A percentile compares a stretch with the other conserved stretches of the same genome.
phyloP scores from a whole-genome alignment of 352 stramenopile genomes.

The Pythium volutum region DNA sequence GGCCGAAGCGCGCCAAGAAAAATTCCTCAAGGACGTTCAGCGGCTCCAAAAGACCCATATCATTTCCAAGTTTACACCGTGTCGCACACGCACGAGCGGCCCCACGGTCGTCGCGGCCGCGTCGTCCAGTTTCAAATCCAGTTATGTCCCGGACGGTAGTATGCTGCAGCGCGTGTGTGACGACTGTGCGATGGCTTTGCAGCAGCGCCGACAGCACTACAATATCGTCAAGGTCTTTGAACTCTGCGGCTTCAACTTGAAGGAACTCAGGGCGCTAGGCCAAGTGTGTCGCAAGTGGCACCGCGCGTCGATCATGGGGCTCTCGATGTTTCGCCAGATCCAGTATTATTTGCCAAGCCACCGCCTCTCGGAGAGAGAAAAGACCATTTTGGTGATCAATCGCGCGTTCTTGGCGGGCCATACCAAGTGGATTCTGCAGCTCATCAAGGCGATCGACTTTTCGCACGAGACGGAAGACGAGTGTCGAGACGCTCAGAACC shows the following conservation, averaged over 20 bases:
- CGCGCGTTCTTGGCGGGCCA: constrained; percentile 71
- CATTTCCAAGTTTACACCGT: constrained; percentile 77
- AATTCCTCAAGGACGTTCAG: constrained; percentile 74
- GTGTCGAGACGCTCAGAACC: constrained; percentile 21
- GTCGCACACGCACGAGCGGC: constrained; percentile 31
- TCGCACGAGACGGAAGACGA: constrained; percentile 52
- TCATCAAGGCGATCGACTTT: constrained; percentile 83
- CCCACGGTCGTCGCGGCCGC: constrained; percentile 20
- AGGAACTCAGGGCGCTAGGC: constrained; percentile 65
- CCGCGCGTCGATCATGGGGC: constrained; percentile 81
- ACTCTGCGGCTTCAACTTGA: constrained; percentile 74
- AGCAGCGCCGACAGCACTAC: constrained; percentile 83
- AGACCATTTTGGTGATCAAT: constrained; percentile 76
- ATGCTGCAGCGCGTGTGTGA: constrained; percentile 82
- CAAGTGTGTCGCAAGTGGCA: constrained; percentile 87
- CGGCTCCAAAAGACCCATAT: constrained; percentile 56
- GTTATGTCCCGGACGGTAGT: constrained; percentile 59
- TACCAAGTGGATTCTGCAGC: constrained; percentile 83
- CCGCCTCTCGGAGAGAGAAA: constrained; percentile 64
- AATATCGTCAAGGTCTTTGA: constrained; percentile 86
- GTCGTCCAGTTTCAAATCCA: constrained; percentile 34
- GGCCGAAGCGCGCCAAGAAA: constrained; percentile 47
- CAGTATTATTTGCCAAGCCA: constrained; percentile 85
- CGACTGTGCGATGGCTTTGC: constrained; percentile 71
- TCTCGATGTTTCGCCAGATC: constrained; percentile 88